phyloP scores from a whole-genome alignment of 306 rosid genomes.

The Rosa multiflora region DNA sequence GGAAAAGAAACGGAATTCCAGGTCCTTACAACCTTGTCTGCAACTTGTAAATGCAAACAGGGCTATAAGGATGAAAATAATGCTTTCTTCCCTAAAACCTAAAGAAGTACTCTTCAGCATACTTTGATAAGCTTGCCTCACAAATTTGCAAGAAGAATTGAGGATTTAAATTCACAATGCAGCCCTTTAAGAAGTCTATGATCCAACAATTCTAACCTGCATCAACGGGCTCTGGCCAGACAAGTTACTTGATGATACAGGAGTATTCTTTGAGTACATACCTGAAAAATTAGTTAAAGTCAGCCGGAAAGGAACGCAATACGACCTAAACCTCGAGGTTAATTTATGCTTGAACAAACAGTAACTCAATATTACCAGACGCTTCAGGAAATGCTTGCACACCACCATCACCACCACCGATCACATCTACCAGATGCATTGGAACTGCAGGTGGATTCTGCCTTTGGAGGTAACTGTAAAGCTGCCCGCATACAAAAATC shows the following conservation, averaged over 20 bases:
- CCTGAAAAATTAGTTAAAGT: no score
- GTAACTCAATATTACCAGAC: constrained; percentile 44
- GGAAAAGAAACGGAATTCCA: background rate
- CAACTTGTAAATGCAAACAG: constrained; percentile 3
- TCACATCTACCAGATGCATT: constrained; percentile 76
- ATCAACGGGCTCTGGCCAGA: no score
- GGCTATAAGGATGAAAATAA: background rate
- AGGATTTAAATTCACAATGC: constrained; percentile 13
- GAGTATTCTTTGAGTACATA: no score
- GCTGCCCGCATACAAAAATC: constrained; percentile 44
- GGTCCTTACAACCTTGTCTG: background rate
- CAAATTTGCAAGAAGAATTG: constrained; percentile 1
- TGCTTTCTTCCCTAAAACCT: background rate
- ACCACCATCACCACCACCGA: constrained; percentile 50
- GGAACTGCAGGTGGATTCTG: constrained; percentile 77
- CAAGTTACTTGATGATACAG: no score
- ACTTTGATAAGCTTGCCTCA: background rate
- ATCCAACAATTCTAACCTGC: no score
- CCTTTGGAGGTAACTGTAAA: constrained; percentile 61
- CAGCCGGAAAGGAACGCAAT: no score
- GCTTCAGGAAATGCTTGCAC: constrained; percentile 59
- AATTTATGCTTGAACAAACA: constrained; percentile 22
- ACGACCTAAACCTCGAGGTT: constrained; percentile 18
- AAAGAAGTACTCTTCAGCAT: background rate
- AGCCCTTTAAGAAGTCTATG: no score